These are phyloP conservation scores for Diaporthe sp. DNA, from an alignment of 2,329 filamentous ascomycete species.

Conservation along the genomic window DNA sequence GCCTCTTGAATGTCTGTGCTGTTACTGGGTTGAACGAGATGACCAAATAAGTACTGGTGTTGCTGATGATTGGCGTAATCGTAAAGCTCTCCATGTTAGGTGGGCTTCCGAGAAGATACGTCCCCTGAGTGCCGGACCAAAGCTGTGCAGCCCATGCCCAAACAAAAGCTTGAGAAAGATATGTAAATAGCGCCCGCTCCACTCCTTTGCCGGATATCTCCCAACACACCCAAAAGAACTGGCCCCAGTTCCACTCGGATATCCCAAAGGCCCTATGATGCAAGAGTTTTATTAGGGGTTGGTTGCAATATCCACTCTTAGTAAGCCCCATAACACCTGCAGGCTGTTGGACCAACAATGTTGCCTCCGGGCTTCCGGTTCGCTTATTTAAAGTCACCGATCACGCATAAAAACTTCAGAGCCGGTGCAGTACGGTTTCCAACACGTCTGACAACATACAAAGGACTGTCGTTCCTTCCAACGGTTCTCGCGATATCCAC, in stretches of 20 bases:
- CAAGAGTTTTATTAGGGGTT: slow-evolving; percentile 2
- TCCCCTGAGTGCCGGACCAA: not conserved
- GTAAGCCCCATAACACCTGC: not conserved
- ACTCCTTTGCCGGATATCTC: not conserved
- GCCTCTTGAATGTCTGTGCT: not conserved
- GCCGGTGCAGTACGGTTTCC: not conserved
- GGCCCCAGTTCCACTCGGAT: not conserved
- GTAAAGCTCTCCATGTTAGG: not conserved
- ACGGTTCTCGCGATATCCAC: too few species aligned
- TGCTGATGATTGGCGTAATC: not conserved
- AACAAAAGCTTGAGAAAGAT: not conserved
- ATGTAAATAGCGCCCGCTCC: not conserved
- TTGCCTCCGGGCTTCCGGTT: slow-evolving; percentile 1
- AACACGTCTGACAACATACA: not conserved
- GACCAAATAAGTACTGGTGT: not conserved
- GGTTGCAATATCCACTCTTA: slow-evolving; percentile 22
- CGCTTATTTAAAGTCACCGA: slow-evolving; percentile 8
- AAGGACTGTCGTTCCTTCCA: too few species aligned
- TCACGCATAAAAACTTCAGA: not conserved
- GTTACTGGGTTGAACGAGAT: not conserved
- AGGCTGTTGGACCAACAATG: slow-evolving; percentile 4
- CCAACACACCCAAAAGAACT: not conserved
- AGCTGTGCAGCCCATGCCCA: not conserved
- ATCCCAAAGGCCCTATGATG: not conserved
- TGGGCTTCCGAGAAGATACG: not conserved